Conservation (phyloP, 306 rosid species). For the Dalbergia cultrata region DNA sequence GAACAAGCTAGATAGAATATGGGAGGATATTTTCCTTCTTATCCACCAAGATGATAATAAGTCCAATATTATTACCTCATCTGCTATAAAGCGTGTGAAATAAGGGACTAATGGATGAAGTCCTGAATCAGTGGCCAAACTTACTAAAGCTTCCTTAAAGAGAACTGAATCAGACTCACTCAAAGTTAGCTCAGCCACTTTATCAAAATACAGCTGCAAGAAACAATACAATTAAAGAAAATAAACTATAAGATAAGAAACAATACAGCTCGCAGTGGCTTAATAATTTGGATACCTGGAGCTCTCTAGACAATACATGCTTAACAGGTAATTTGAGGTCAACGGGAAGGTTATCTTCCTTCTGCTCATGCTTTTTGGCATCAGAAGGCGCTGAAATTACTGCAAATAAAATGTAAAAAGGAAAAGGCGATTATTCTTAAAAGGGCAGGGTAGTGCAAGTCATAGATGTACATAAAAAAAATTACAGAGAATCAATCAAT, state of each 20-base stretch:
- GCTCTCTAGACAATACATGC: slow-evolving; percentile 86
- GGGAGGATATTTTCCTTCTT: slow-evolving; percentile 30
- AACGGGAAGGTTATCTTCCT: slow-evolving; percentile 77
- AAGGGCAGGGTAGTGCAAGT: slow-evolving; percentile 27
- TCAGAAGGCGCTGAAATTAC: slow-evolving; percentile 70
- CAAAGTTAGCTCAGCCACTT: slow-evolving; percentile 72
- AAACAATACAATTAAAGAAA: slow-evolving; percentile 32
- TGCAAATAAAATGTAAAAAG: slow-evolving; percentile 43
- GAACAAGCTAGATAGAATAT: slow-evolving; percentile 33
- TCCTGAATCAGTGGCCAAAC: slow-evolving; percentile 93
- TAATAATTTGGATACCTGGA: slow-evolving; percentile 64
- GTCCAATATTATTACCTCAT: slow-evolving; percentile 69
- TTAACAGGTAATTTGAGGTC: slow-evolving; percentile 84
- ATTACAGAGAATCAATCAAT: slow-evolving; percentile 17
- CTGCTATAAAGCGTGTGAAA: slow-evolving; percentile 83
- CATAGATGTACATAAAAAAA: slow-evolving; percentile 16
- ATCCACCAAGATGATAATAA: slow-evolving; percentile 24
- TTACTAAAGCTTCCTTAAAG: slow-evolving; percentile 80
- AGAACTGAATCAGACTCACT: slow-evolving; percentile 72
- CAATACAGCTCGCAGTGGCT: slow-evolving; percentile 33
- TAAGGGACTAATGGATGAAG: slow-evolving; percentile 93
- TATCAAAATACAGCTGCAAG: slow-evolving; percentile 87
- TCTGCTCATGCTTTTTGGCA: slow-evolving; percentile 66
- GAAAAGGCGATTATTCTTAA: slow-evolving; percentile 3
- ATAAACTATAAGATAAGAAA: slow-evolving; percentile 41